Evolutionary conservation across 352 stramenopile species (phyloP).

Genomic region (Phytophthora kernoviae): DNA sequence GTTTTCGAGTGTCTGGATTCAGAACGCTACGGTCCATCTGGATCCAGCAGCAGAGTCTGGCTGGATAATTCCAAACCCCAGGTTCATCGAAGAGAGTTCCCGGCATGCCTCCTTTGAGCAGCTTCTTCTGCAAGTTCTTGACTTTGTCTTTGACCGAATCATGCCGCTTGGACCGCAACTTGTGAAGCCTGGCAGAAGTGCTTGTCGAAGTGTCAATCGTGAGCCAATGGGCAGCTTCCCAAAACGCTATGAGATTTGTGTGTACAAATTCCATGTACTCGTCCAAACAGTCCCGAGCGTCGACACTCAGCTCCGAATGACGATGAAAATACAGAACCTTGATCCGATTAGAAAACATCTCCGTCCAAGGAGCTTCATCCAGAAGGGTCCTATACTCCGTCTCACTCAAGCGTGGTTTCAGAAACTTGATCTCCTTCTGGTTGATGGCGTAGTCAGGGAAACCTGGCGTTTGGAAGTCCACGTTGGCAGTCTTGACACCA

Average conservation of each 20-base stretch:
- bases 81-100: not conserved
- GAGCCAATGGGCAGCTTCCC: not conserved
- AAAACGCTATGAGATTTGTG: not conserved
- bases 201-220: not conserved
- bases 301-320: not conserved
- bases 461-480: not conserved
- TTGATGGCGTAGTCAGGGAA: not conserved
- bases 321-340: not conserved
- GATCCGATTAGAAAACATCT: not conserved
- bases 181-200: not conserved
- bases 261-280: not conserved
- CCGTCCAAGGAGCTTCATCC: not conserved
- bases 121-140: not conserved
- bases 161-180: not conserved
- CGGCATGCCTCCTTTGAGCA: not conserved
- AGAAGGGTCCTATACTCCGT: not conserved
- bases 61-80: slow-evolving; percentile 1
- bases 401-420: not conserved
- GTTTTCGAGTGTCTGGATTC: not conserved
- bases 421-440: not conserved
- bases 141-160: not conserved
- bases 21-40: not conserved
- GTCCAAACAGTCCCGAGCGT: not conserved
- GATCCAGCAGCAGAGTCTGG: not conserved
- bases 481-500: too few species aligned